Percentiles rank a stretch among this genome's conserved stretches.
Evolutionary conservation across 2,329 filamentous ascomycete genomes (phyloP).

Genomic region (Neofusicoccum cordaticola): DNA sequence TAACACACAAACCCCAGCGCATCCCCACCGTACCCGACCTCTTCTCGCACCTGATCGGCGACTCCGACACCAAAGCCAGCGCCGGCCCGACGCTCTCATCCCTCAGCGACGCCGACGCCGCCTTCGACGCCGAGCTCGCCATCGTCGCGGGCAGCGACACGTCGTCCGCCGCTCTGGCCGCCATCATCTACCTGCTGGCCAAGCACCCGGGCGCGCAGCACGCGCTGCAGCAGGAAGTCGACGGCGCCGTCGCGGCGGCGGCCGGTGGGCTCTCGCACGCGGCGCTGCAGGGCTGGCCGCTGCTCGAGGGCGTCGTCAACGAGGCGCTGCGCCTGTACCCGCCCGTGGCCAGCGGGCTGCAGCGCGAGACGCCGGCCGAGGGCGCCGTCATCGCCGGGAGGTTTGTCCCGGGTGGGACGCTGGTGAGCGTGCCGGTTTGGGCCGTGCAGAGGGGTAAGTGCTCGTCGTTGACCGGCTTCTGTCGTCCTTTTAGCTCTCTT

Average conservation of each 20-base stretch:
- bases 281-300: slow-evolving; percentile 31
- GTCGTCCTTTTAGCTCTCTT: too few relatives aligned
- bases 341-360: slow-evolving; percentile 37
- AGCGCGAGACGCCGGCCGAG: slow-evolving; percentile 34
- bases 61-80: slow-evolving; percentile 42
- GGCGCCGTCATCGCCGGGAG: slow-evolving; percentile 37
- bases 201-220: slow-evolving; percentile 36
- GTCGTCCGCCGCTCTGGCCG: slow-evolving; percentile 42
- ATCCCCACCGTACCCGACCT: slow-evolving; percentile 37
- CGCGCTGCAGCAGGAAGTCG: slow-evolving; percentile 34
- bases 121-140: slow-evolving; percentile 48
- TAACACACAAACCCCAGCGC: slow-evolving; percentile 18
- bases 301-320: slow-evolving; percentile 39
- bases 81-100: slow-evolving; percentile 36
- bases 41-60: slow-evolving; percentile 47
- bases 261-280: slow-evolving; percentile 26
- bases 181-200: slow-evolving; percentile 45
- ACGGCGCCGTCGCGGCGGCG: slow-evolving; percentile 28
- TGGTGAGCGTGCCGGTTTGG: slow-evolving; percentile 31
- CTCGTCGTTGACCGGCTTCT: too few relatives aligned
- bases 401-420: slow-evolving; percentile 30
- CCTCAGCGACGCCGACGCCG: slow-evolving; percentile 46
- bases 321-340: slow-evolving; percentile 42
- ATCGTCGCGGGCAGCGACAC: slow-evolving; percentile 51
- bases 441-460: slow-evolving; percentile 27